phyloP scores from a whole-genome alignment of 2,329 filamentous ascomycete genomes.

The Pyrenophora seminiperda region DNA sequence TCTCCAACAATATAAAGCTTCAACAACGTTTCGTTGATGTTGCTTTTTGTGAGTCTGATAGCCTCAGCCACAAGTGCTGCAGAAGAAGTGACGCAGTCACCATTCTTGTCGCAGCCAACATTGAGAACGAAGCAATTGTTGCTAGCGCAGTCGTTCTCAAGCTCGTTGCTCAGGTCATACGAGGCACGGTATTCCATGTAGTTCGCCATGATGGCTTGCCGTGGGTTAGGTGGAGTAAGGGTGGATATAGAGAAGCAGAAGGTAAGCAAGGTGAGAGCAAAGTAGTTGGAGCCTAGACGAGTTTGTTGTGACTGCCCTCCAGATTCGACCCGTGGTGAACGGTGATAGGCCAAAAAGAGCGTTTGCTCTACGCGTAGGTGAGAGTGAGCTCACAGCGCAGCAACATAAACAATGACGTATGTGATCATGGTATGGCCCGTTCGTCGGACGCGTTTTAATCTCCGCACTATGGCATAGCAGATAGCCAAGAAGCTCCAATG shows the following conservation, averaged over 20 bases:
- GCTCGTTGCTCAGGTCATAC: slow-evolving; percentile 19
- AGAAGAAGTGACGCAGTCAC: slow-evolving; percentile 17
- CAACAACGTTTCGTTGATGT: no score
- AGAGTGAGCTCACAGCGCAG: slow-evolving; percentile 8
- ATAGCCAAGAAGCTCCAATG: background rate
- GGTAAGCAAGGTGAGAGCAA: background rate
- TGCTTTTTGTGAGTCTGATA: slow-evolving; percentile 27
- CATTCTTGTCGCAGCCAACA: slow-evolving; percentile 17
- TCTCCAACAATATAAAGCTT: slow-evolving; percentile 37
- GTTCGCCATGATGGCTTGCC: slow-evolving; percentile 16
- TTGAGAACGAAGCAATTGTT: slow-evolving; percentile 26
- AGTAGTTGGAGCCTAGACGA: no score
- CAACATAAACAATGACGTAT: slow-evolving; percentile 7
- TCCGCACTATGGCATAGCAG: background rate
- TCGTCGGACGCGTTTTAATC: slow-evolving; percentile 1
- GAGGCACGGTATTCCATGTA: slow-evolving; percentile 16
- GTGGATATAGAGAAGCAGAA: background rate
- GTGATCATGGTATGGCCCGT: background rate
- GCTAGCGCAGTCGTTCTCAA: slow-evolving; percentile 14
- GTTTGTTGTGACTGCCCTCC: background rate
- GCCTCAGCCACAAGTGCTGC: slow-evolving; percentile 11
- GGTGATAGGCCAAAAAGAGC: slow-evolving; percentile 2
- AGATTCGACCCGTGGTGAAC: background rate
- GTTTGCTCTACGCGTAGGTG: slow-evolving; percentile 17
- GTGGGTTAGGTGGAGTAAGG: background rate